Conservation (phyloP, 805 yeast genomes). For the Trichomonascus vanleenenianus region DNA sequence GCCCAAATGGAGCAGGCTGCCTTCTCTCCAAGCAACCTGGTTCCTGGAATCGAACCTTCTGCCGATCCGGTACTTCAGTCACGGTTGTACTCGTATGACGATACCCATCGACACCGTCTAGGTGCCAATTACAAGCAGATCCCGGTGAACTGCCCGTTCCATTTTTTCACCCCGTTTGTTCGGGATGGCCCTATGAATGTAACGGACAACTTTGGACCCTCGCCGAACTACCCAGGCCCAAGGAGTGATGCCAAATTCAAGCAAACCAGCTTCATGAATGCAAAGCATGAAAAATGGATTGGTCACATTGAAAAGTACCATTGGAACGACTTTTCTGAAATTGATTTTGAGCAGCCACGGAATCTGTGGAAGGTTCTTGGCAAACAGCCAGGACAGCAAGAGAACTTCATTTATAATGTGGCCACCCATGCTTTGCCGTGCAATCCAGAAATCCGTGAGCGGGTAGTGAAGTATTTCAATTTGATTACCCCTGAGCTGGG, state of each 20-base stretch:
- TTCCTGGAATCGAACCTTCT: constrained; percentile 67
- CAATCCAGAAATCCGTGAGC: constrained; percentile 65
- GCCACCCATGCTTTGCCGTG: constrained; percentile 66
- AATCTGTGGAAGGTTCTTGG: constrained; percentile 72
- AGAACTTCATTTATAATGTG: constrained; percentile 73
- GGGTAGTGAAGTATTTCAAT: constrained; percentile 66
- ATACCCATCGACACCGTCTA: constrained; percentile 70
- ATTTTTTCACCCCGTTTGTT: constrained; percentile 35
- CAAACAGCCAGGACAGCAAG: constrained; percentile 74
- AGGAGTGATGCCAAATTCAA: constrained; percentile 28
- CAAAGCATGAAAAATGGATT: constrained; percentile 69
- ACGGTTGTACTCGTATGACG: constrained; percentile 66
- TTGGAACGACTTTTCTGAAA: constrained; percentile 64
- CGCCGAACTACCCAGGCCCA: constrained; percentile 45
- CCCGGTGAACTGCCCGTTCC: constrained; percentile 59
- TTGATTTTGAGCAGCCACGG: constrained; percentile 13
- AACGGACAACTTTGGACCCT: constrained; percentile 39
- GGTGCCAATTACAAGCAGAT: constrained; percentile 61
- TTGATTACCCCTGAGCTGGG: constrained; percentile 68
- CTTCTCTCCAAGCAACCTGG: constrained; percentile 64
- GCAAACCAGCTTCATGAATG: constrained; percentile 30
- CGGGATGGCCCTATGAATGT: constrained; percentile 57
- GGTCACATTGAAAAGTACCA: constrained; percentile 80
- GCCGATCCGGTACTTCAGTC: constrained; percentile 75
- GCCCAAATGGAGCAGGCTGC: constrained; percentile 50